A percentile compares a stretch with the other conserved stretches of the same genome.
Conservation (phyloP, 495 filamentous ascomycete species). For the Podospora anserina region DNA sequence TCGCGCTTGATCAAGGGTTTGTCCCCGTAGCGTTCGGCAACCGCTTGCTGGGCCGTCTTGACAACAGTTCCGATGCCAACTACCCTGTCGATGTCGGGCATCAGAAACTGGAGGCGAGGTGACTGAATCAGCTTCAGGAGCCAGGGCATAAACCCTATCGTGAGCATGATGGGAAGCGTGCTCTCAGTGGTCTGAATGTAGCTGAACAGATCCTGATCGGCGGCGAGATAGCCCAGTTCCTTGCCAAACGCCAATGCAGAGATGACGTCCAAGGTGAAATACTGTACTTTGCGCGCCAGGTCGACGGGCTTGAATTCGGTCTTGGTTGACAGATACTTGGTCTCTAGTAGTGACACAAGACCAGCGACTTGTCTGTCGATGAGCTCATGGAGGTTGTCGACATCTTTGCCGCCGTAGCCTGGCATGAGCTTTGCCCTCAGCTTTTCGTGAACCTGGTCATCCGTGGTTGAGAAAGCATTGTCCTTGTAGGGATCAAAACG, state of each 20-base stretch:
- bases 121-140: constrained; percentile 1
- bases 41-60: constrained; percentile 28
- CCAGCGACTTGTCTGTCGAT: constrained; percentile 37
- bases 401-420: constrained; percentile 16
- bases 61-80: constrained; percentile 38
- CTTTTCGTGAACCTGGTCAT: neutral
- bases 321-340: constrained; percentile 42
- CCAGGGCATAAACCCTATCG: constrained; percentile 8
- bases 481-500: neutral
- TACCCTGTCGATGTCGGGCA: constrained; percentile 54
- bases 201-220: constrained; percentile 54
- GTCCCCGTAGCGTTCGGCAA: constrained; percentile 34
- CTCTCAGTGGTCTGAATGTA: constrained; percentile 17
- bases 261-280: constrained; percentile 63
- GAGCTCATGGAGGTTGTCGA: constrained; percentile 11
- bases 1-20: constrained; percentile 25
- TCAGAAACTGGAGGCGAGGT: constrained; percentile 38
- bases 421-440: neutral
- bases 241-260: constrained; percentile 60
- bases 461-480: neutral
- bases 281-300: constrained; percentile 44
- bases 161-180: constrained; percentile 26
- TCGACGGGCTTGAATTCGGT: constrained; percentile 52
- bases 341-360: constrained; percentile 39
- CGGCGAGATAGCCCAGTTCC: constrained; percentile 59